Conservation (phyloP, 176 grass and related monocot genomes). For the Leersia perrieri region DNA sequence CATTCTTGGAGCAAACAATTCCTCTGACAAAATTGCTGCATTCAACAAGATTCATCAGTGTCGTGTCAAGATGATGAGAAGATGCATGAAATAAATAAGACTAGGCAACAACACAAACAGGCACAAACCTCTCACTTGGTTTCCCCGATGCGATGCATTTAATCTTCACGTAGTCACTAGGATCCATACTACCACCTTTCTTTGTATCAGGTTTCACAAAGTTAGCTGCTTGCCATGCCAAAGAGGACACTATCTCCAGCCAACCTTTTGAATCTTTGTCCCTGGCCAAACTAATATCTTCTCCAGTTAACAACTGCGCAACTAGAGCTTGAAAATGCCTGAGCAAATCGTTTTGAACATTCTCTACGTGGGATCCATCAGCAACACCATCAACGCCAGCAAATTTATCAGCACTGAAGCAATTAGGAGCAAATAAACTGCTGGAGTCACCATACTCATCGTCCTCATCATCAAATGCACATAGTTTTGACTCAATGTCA, state of each 20-base stretch:
- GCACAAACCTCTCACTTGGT: slow-evolving; percentile 66
- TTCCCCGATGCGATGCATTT: slow-evolving; percentile 82
- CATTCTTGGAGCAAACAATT: slow-evolving; percentile 93
- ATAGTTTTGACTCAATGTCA: slow-evolving; percentile 57
- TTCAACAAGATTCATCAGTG: slow-evolving; percentile 22
- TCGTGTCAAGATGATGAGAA: neutral
- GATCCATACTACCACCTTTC: slow-evolving; percentile 91
- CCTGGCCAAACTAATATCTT: slow-evolving; percentile 55
- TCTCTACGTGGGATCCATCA: slow-evolving; percentile 37
- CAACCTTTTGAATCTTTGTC: slow-evolving; percentile 49
- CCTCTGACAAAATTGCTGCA: slow-evolving; percentile 78
- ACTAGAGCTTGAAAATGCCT: slow-evolving; percentile 76
- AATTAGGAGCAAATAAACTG: slow-evolving; percentile 27
- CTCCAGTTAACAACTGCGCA: slow-evolving; percentile 67
- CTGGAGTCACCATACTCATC: slow-evolving; percentile 40
- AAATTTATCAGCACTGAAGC: slow-evolving; percentile 24
- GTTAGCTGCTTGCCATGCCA: slow-evolving; percentile 79
- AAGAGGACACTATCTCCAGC: slow-evolving; percentile 68
- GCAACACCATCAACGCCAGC: neutral
- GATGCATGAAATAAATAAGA: slow-evolving; percentile 15
- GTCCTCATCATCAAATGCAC: slow-evolving; percentile 57
- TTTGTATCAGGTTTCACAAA: slow-evolving; percentile 92
- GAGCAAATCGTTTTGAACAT: slow-evolving; percentile 41
- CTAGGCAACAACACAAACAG: slow-evolving; percentile 3
- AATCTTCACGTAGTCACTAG: slow-evolving; percentile 80